Conservation (phyloP, 208 protist species). For the Acanthamoeba royreba region DNA sequence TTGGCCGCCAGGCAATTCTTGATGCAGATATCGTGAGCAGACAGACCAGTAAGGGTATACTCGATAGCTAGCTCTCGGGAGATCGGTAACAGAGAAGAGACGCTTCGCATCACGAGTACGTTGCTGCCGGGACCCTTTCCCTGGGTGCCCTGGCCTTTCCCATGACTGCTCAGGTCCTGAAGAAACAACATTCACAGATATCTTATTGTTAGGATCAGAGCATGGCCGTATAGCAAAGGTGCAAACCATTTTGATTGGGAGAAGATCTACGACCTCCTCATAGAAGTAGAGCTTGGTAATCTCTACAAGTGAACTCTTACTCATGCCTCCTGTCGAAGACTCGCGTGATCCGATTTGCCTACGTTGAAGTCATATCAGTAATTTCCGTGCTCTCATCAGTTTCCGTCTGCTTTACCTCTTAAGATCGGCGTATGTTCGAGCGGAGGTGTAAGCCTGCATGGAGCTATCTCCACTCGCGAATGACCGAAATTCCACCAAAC, state of each 20-base stretch:
- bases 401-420: not conserved
- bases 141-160: not conserved
- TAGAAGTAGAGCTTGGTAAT: slow-evolving; percentile 29
- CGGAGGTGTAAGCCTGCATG: not conserved
- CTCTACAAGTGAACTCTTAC: not conserved
- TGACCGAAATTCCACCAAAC: not conserved
- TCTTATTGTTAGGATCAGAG: not conserved
- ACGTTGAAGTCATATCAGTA: too few species aligned
- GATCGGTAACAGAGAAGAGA: not conserved
- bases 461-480: not conserved
- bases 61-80: not conserved
- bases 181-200: not conserved
- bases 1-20: not conserved
- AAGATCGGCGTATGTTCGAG: not conserved
- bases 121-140: not conserved
- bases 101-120: not conserved
- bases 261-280: not conserved
- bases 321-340: not conserved
- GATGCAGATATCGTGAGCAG: not conserved
- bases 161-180: not conserved
- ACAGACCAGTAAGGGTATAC: not conserved
- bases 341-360: not conserved
- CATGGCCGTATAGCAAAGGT: not conserved
- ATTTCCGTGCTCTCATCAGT: too few species aligned
- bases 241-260: slow-evolving; percentile 10